Conservation (phyloP, 129 eudicot genomes). For the Silybum marianum region DNA sequence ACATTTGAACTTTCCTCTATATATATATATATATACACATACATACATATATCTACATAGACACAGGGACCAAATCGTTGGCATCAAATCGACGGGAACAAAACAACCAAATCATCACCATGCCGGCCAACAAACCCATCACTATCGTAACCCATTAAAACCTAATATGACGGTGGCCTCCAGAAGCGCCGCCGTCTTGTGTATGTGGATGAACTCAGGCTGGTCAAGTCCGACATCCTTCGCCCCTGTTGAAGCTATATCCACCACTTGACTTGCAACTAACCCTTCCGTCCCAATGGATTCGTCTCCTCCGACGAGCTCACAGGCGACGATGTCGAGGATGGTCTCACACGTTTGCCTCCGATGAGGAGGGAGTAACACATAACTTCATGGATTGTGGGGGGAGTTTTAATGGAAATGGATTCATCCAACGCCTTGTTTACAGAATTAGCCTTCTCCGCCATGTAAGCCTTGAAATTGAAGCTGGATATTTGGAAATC, state of each 20-base stretch:
- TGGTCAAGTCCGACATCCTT: conserved; percentile 48
- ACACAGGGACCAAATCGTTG: too few species aligned
- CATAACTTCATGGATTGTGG: conserved; percentile 63
- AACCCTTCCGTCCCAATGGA: conserved; percentile 68
- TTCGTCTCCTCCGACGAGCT: conserved; percentile 64
- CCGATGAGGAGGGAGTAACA: conserved; percentile 65
- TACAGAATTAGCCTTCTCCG: conserved; percentile 42
- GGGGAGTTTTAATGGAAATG: conserved; percentile 43
- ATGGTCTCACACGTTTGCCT: conserved; percentile 70
- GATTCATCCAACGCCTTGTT: conserved; percentile 62
- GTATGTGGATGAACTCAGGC: conserved; percentile 67
- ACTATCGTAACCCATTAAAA: too few species aligned
- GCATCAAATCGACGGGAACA: too few species aligned
- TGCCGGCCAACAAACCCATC: too few species aligned
- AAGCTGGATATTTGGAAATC: conserved; percentile 33
- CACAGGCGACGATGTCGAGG: conserved; percentile 73
- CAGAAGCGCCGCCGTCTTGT: conserved; percentile 64
- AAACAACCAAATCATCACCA: too few species aligned
- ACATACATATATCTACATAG: too few species aligned
- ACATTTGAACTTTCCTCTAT: too few species aligned
- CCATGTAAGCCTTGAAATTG: conserved; percentile 56
- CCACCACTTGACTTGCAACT: conserved; percentile 82
- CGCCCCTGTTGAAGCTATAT: conserved; percentile 48
- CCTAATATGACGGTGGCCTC: conserved; percentile 74
- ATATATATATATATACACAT: too few species aligned